phyloP scores from a whole-genome alignment of 495 filamentous ascomycete genomes.

The Penicillium egyptiacum region DNA sequence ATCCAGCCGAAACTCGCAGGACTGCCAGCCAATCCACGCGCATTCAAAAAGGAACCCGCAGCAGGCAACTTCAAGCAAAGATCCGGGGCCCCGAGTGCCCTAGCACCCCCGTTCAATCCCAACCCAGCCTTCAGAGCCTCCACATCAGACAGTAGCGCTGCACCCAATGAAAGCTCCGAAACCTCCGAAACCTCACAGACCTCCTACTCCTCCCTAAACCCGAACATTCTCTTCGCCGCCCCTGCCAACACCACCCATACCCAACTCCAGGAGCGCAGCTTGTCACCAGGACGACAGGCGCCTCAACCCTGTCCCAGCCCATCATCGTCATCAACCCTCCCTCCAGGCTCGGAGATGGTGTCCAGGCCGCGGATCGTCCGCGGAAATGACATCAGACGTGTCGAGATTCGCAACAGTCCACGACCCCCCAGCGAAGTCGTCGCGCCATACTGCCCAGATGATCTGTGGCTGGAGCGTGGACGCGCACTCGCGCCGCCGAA shows the following conservation, averaged over 20 bases:
- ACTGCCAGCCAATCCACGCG: constrained; percentile 42
- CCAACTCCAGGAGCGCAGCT: constrained; percentile 2
- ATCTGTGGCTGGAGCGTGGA: constrained; percentile 33
- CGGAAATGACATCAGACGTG: constrained; percentile 39
- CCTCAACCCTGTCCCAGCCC: constrained; percentile 3
- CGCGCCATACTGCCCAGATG: constrained; percentile 35
- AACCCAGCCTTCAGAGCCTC: constrained; percentile 5
- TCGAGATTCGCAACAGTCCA: constrained; percentile 35
- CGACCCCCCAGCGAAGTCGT: constrained; percentile 28
- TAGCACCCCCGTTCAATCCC: constrained; percentile 8
- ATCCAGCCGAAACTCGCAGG: constrained; percentile 25
- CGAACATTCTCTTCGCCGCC: constrained; percentile 8
- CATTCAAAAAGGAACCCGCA: constrained; percentile 33
- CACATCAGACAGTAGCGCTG: constrained; percentile 15
- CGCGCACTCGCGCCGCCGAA: background rate
- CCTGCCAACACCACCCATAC: constrained; percentile 11
- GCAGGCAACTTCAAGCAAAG: constrained; percentile 18
- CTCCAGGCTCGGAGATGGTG: constrained; percentile 30
- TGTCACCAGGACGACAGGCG: background rate
- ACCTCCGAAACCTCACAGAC: constrained; percentile 13
- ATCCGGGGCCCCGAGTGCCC: background rate
- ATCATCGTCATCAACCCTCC: constrained; percentile 13
- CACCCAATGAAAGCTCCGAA: constrained; percentile 12
- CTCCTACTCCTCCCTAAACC: constrained; percentile 3
- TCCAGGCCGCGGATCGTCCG: constrained; percentile 38